Evolutionary conservation across 2,329 filamentous ascomycete species (phyloP).

Genomic region (Aspergillus sclerotialis): DNA sequence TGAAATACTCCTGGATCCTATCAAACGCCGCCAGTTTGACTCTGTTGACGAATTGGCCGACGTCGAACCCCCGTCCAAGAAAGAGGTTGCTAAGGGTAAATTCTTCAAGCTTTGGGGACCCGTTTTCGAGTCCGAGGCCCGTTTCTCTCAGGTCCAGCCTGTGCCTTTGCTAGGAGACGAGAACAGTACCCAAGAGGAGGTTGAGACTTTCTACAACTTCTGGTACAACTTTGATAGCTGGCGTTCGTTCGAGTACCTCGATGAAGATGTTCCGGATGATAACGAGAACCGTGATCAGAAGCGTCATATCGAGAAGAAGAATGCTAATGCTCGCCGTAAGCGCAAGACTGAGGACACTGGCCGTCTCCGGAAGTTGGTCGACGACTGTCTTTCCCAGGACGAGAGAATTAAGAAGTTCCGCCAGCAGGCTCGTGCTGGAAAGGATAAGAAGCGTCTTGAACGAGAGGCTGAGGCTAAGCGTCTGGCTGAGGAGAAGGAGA

Average conservation of each 20-base stretch:
- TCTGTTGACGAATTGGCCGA: conserved; percentile 93
- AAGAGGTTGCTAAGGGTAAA: conserved; percentile 75
- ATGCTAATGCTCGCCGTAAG: conserved; percentile 95
- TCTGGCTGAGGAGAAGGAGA: conserved; percentile 74
- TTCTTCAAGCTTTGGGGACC: conserved; percentile 92
- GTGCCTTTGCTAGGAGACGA: conserved; percentile 82
- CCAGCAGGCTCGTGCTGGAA: conserved; percentile 81
- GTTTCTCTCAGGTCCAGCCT: conserved; percentile 86
- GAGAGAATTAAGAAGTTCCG: conserved; percentile 98
- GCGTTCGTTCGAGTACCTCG: conserved; percentile 95
- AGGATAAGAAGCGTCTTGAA: conserved; percentile 91
- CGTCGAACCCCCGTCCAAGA: conserved; percentile 87
- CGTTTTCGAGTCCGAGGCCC: conserved; percentile 84
- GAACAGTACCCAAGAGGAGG: conserved; percentile 77
- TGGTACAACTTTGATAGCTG: conserved; percentile 99
- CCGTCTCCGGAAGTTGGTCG: conserved; percentile 81
- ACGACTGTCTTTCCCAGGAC: conserved; percentile 75
- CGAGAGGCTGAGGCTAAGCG: conserved; percentile 88
- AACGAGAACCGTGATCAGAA: conserved; percentile 99
- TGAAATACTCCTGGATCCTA: conserved; percentile 85
- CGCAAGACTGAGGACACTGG: conserved; percentile 97
- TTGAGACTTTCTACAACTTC: conserved; percentile 98
- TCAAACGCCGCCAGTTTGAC: conserved; percentile 90
- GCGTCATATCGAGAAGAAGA: conserved; percentile 97
- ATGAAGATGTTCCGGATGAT: conserved; percentile 97